These are phyloP conservation scores for Thelonectria discophora DNA, from an alignment of 2,329 filamentous ascomycete genomes.

Conservation along the genomic window DNA sequence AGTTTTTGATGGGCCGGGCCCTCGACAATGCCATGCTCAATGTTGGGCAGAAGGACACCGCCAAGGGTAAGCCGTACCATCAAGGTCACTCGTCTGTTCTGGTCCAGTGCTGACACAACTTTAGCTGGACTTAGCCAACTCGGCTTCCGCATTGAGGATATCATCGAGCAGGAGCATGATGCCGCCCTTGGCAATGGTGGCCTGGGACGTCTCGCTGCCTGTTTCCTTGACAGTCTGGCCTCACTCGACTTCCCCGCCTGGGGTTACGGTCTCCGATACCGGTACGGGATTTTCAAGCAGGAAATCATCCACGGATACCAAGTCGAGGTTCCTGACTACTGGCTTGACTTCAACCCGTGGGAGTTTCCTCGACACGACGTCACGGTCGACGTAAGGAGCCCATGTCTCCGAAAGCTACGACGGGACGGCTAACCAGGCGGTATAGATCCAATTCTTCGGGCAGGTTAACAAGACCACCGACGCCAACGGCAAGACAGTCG, in stretches of 20 bases:
- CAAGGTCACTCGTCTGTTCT: background rate
- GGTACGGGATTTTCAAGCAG: constrained; percentile 99
- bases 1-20: constrained; percentile 96
- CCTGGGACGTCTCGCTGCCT: constrained; percentile 91
- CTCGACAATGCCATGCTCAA: constrained; percentile 99
- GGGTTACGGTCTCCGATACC: constrained; percentile 95
- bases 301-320: constrained; percentile 98
- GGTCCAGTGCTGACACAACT: constrained; percentile 27
- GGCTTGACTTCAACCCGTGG: constrained; percentile 99
- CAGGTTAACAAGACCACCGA: constrained; percentile 79
- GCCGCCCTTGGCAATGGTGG: constrained; percentile 96
- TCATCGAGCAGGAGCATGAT: constrained; percentile 94
- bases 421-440: constrained; percentile 15
- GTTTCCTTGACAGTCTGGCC: constrained; percentile 95
- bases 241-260: constrained; percentile 95
- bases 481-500: constrained; percentile 76
- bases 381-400: constrained; percentile 76
- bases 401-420: background rate
- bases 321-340: constrained; percentile 98
- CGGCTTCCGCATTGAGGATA: constrained; percentile 95
- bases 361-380: constrained; percentile 97
- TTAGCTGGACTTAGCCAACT: constrained; percentile 85
- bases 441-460: constrained; percentile 90
- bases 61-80: constrained; percentile 68
- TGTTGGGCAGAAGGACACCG: constrained; percentile 84